phyloP scores from a whole-genome alignment of 768 basidiomycete genomes.

The Amanita brunnescens region DNA sequence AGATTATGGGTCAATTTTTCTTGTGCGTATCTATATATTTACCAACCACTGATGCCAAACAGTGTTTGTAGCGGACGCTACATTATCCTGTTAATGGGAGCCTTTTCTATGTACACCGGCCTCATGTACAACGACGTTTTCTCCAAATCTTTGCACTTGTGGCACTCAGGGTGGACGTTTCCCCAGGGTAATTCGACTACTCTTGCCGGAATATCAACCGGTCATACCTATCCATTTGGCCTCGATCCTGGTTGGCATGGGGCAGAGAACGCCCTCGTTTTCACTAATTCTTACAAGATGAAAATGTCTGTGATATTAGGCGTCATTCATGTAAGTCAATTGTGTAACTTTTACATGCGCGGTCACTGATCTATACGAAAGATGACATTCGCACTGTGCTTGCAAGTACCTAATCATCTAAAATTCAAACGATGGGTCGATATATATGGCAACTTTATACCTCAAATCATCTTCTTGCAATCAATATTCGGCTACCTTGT shows the following conservation, averaged over 20 bases:
- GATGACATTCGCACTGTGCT: constrained; percentile 98
- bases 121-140: constrained; percentile 99
- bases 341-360: neutral
- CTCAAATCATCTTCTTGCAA: constrained; percentile 95
- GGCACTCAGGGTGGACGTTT: constrained; percentile 83
- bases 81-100: constrained; percentile 97
- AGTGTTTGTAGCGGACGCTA: constrained; percentile 73
- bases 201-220: constrained; percentile 45
- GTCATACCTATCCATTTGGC: constrained; percentile 84
- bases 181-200: constrained; percentile 37
- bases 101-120: constrained; percentile 94
- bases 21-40: constrained; percentile 47
- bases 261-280: constrained; percentile 83
- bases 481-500: constrained; percentile 97
- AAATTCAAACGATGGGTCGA: constrained; percentile 83
- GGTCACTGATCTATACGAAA: constrained; percentile 22
- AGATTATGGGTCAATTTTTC: constrained; percentile 88
- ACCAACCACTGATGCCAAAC: constrained; percentile 6
- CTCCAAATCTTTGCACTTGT: constrained; percentile 84
- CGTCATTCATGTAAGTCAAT: constrained; percentile 77
- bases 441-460: constrained; percentile 92
- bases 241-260: constrained; percentile 95
- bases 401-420: constrained; percentile 93
- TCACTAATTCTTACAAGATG: constrained; percentile 99
- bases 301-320: constrained; percentile 97